These are phyloP conservation scores for Apophysomyces elegans DNA, from an alignment of 371 early-diverging fungal species.

Conservation along the genomic window DNA sequence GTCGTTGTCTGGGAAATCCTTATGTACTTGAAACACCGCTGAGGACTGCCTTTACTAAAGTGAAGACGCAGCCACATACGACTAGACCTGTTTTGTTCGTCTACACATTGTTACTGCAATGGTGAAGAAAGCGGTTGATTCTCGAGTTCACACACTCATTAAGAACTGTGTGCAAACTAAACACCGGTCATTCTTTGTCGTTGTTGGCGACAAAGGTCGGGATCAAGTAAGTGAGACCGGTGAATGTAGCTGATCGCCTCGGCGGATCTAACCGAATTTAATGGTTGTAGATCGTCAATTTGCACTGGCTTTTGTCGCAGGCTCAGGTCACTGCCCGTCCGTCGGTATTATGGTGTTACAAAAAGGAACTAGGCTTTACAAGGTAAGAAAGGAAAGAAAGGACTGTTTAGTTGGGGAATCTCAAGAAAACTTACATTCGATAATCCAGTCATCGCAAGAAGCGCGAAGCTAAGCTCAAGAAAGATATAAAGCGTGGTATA, in stretches of 20 bases:
- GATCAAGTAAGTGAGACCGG: slow-evolving; percentile 77
- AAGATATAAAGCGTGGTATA: slow-evolving; percentile 87
- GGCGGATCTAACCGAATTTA: slow-evolving; percentile 5
- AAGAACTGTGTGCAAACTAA: slow-evolving; percentile 89
- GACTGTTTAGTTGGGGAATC: background rate
- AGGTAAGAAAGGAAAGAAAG: slow-evolving; percentile 41
- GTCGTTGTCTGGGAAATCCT: too few species aligned
- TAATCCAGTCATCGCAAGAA: slow-evolving; percentile 87
- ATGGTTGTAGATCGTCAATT: slow-evolving; percentile 78
- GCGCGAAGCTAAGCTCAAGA: slow-evolving; percentile 92
- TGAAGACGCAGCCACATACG: background rate
- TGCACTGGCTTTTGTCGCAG: slow-evolving; percentile 96
- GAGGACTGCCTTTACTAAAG: slow-evolving; percentile 4
- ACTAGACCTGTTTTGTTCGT: background rate
- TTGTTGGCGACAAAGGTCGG: slow-evolving; percentile 95
- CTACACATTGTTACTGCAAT: slow-evolving; percentile 36
- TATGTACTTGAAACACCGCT: background rate
- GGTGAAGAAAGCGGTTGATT: slow-evolving; percentile 92
- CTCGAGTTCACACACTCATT: slow-evolving; percentile 91
- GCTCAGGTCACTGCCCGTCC: slow-evolving; percentile 90
- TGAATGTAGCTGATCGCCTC: background rate
- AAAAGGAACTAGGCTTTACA: slow-evolving; percentile 96
- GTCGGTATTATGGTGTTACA: slow-evolving; percentile 98
- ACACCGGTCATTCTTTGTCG: slow-evolving; percentile 95
- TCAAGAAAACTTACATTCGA: background rate